Percentiles rank a stretch among this genome's conserved stretches.
Evolutionary conservation across 768 basidiomycete genomes (phyloP).

Genomic region (Mycena rosella): DNA sequence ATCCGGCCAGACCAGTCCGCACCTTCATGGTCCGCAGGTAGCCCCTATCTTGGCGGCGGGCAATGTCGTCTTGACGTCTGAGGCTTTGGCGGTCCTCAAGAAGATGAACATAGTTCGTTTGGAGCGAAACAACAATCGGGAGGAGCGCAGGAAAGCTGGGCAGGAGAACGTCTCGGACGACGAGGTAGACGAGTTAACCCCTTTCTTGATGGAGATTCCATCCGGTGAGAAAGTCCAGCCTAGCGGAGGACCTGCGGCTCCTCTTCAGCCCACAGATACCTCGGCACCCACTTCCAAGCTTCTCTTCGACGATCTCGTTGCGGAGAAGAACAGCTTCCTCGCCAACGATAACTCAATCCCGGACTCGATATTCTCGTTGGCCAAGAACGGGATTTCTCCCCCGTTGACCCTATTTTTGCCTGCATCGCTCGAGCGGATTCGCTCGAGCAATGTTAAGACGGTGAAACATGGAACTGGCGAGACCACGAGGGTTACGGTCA

Average conservation of each 20-base stretch:
- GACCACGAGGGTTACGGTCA: too few relatives aligned
- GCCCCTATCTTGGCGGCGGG: too few relatives aligned
- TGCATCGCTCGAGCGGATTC: conserved; percentile 10
- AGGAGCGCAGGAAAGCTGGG: too few relatives aligned
- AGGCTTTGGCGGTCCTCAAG: too few relatives aligned
- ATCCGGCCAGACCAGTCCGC: too few relatives aligned
- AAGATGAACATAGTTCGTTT: too few relatives aligned
- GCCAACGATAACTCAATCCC: conserved; percentile 23
- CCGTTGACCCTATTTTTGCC: conserved; percentile 14
- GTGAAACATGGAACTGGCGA: conserved; percentile 3
- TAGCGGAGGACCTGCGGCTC: not conserved
- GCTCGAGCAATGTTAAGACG: conserved; percentile 19
- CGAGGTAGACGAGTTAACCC: conserved; percentile 13
- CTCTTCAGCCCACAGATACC: not conserved
- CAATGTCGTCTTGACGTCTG: too few relatives aligned
- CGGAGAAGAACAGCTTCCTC: conserved; percentile 8
- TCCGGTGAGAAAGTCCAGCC: conserved; percentile 1
- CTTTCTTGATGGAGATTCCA: not conserved
- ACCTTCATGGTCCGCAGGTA: too few relatives aligned
- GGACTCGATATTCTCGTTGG: conserved; percentile 4
- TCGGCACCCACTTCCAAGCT: too few relatives aligned
- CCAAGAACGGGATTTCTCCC: conserved; percentile 23
- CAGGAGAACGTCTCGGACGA: conserved; percentile 11
- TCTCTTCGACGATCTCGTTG: conserved; percentile 6
- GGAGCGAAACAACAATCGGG: too few relatives aligned